These are phyloP conservation scores for Paecilomyces formosus DNA, from an alignment of 2,329 filamentous ascomycete species.

Conservation along the genomic window DNA sequence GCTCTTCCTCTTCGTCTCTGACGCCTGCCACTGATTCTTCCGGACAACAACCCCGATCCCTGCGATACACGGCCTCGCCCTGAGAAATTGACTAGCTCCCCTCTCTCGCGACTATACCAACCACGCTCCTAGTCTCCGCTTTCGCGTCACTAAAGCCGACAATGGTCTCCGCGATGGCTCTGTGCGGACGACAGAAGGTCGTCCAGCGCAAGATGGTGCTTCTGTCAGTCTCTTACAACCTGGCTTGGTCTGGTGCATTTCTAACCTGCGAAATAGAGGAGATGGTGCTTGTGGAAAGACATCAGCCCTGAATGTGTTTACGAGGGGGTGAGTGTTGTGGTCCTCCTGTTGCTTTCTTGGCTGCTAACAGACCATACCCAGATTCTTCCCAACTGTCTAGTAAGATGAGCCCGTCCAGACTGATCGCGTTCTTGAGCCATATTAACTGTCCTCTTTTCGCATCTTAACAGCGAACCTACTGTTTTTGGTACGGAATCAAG, in stretches of 20 bases:
- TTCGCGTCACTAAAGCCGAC: constrained; percentile 2
- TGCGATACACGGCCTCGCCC: not conserved
- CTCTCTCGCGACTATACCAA: constrained; percentile 1
- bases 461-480: constrained; percentile 64
- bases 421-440: constrained; percentile 3
- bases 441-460: constrained; percentile 13
- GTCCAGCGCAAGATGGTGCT: constrained; percentile 95
- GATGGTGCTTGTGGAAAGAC: constrained; percentile 98
- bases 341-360: constrained; percentile 1
- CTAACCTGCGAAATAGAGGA: constrained; percentile 51
- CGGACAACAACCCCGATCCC: not conserved
- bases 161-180: constrained; percentile 35
- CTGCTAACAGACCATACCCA: constrained; percentile 27
- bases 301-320: constrained; percentile 95
- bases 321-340: constrained; percentile 66
- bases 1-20: not conserved
- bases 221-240: constrained; percentile 48
- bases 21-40: not conserved
- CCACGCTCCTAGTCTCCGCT: constrained; percentile 2
- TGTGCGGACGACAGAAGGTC: constrained; percentile 70
- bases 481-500: constrained; percentile 58
- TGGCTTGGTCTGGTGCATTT: constrained; percentile 2
- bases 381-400: constrained; percentile 97
- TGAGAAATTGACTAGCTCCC: not conserved
- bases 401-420: constrained; percentile 33